Evolutionary conservation across 352 stramenopile species (phyloP).

Genomic region (Peronospora tabacina): DNA sequence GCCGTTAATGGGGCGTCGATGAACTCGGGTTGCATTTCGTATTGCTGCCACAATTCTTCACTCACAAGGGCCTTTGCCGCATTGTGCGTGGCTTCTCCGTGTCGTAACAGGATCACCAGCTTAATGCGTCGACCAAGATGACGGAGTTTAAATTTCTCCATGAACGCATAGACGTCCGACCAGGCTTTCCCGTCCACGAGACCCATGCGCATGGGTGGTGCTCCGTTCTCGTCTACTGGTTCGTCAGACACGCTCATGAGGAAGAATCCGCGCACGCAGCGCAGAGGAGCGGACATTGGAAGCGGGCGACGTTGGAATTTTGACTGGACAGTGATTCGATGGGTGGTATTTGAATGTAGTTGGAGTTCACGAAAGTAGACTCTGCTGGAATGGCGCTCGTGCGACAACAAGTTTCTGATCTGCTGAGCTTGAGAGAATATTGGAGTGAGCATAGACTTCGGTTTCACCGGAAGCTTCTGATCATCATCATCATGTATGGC

Average conservation of each 20-base stretch:
- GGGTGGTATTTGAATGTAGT: neutral
- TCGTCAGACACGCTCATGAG: constrained; percentile 30
- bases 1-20: constrained; percentile 51
- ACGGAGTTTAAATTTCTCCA: constrained; percentile 23
- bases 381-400: no score
- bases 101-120: constrained; percentile 53
- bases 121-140: constrained; percentile 27
- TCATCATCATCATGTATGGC: no score
- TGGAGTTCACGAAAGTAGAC: no score
- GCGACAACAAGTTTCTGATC: no score
- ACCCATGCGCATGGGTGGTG: constrained; percentile 34
- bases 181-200: constrained; percentile 37
- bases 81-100: constrained; percentile 64
- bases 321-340: neutral
- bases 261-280: constrained; percentile 39
- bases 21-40: constrained; percentile 44
- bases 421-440: no score
- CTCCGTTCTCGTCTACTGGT: constrained; percentile 26
- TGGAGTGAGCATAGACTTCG: no score
- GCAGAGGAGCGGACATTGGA: constrained; percentile 11
- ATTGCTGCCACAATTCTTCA: constrained; percentile 39
- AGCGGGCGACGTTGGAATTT: constrained; percentile 1
- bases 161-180: constrained; percentile 32
- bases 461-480: no score
- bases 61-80: constrained; percentile 52